A percentile compares a stretch with the other conserved stretches of the same genome.
Evolutionary conservation across 2,329 filamentous ascomycete genomes (phyloP).

Genomic region (Chrysoporthe deuterocubensis): DNA sequence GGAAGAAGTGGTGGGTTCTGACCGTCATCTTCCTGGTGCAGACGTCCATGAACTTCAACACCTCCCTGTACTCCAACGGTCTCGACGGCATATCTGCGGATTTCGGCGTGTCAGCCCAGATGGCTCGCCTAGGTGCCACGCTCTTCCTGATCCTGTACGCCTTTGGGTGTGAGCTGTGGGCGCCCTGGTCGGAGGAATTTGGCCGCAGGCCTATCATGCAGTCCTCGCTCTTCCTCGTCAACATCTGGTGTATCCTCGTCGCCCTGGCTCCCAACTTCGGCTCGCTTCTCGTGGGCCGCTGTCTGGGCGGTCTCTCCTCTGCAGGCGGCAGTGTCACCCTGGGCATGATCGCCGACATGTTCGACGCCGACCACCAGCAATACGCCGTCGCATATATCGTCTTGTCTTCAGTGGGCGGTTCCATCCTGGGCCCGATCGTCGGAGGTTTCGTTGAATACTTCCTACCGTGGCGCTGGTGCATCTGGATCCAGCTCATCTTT

Average conservation of each 20-base stretch:
- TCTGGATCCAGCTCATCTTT: conserved; percentile 86
- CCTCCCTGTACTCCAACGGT: conserved; percentile 73
- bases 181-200: conserved; percentile 84
- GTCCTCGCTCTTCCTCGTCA: conserved; percentile 73
- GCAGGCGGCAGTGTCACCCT: conserved; percentile 75
- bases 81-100: conserved; percentile 67
- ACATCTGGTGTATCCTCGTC: conserved; percentile 75
- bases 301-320: conserved; percentile 70
- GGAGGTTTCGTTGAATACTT: conserved; percentile 75
- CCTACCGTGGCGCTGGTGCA: conserved; percentile 68
- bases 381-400: conserved; percentile 78
- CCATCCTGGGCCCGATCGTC: conserved; percentile 76
- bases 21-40: conserved; percentile 75
- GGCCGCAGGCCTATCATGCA: conserved; percentile 79
- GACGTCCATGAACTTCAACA: conserved; percentile 81
- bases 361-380: conserved; percentile 72
- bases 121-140: conserved; percentile 73
- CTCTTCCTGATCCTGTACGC: conserved; percentile 81
- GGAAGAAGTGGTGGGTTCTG: conserved; percentile 75
- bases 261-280: conserved; percentile 75
- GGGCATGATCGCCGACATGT: conserved; percentile 77
- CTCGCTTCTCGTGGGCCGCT: conserved; percentile 70
- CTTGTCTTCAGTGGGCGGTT: conserved; percentile 79
- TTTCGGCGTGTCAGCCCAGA: conserved; percentile 70
- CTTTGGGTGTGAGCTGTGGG: conserved; percentile 87